Evolutionary conservation across 352 stramenopile genomes (phyloP).

Genomic region (Globisporangium heterothallicum): DNA sequence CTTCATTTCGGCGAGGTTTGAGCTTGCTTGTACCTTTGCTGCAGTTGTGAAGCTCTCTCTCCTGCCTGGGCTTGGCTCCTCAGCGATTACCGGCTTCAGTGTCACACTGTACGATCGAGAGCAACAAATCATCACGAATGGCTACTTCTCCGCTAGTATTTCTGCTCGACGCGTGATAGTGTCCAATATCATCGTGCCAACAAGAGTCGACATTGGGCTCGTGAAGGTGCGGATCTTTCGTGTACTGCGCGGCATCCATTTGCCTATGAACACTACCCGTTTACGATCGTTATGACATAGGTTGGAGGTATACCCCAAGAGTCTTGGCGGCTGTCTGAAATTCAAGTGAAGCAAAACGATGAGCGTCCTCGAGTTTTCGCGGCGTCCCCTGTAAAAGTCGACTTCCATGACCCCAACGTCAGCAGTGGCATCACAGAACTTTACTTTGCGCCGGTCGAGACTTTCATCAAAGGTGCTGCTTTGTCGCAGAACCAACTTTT

Average conservation of each 20-base stretch:
- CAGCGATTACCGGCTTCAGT: constrained; percentile 1
- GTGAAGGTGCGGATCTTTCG: constrained; percentile 7
- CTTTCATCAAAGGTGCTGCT: constrained; percentile 11
- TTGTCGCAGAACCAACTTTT: too few relatives aligned
- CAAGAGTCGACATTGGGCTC: constrained; percentile 2
- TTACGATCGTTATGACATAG: constrained; percentile 2
- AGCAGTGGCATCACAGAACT: constrained; percentile 17
- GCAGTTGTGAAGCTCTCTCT: constrained; percentile 30
- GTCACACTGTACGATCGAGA: constrained; percentile 19
- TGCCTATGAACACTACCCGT: neutral
- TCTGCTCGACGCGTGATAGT: neutral
- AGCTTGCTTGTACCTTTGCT: neutral
- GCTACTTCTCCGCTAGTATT: neutral
- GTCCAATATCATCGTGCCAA: constrained; percentile 5
- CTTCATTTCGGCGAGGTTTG: neutral
- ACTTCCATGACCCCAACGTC: constrained; percentile 8
- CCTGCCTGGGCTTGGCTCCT: constrained; percentile 13
- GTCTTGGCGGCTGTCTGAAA: constrained; percentile 22
- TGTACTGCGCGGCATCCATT: neutral
- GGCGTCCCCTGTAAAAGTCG: constrained; percentile 9
- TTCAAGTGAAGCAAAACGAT: constrained; percentile 29
- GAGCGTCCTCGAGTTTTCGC: constrained; percentile 11
- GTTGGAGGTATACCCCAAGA: constrained; percentile 13
- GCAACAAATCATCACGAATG: constrained; percentile 13
- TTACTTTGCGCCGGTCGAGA: constrained; percentile 16